phyloP scores from a whole-genome alignment of 2,329 filamentous ascomycete genomes.

The Neophaeococcomyces mojaviensis region DNA sequence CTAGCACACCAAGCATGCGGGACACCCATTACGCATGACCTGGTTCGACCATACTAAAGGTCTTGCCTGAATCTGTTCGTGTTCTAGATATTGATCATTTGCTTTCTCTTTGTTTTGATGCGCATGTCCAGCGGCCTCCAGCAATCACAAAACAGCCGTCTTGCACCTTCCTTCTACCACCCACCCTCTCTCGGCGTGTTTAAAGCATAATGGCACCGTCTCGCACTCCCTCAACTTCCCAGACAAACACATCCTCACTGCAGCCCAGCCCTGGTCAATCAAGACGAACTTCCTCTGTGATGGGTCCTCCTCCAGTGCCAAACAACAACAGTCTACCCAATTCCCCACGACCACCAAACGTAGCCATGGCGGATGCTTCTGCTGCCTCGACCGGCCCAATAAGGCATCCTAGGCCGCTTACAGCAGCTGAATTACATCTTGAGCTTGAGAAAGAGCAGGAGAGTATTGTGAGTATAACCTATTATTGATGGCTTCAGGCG shows the following conservation, averaged over 20 bases:
- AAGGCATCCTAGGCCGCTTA: slow-evolving; percentile 79
- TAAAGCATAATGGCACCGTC: neutral
- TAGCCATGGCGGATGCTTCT: slow-evolving; percentile 21
- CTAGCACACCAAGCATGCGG: no score
- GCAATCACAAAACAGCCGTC: no score
- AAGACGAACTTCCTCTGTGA: slow-evolving; percentile 41
- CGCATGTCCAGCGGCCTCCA: no score
- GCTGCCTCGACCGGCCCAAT: slow-evolving; percentile 53
- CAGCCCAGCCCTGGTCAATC: slow-evolving; percentile 34
- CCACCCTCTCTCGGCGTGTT: neutral
- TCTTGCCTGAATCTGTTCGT: no score
- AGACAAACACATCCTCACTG: slow-evolving; percentile 17
- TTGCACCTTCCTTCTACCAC: no score
- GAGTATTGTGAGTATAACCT: slow-evolving; percentile 60
- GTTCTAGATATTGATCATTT: no score
- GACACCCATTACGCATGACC: no score
- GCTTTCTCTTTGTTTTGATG: no score
- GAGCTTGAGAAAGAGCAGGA: slow-evolving; percentile 94
- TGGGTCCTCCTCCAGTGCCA: slow-evolving; percentile 35
- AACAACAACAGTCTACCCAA: slow-evolving; percentile 24
- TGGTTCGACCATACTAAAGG: no score
- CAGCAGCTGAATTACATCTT: slow-evolving; percentile 78
- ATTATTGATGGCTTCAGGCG: neutral
- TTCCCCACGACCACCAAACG: slow-evolving; percentile 22
- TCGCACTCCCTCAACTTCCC: slow-evolving; percentile 6